These are phyloP conservation scores for Endothia cerciana DNA, from an alignment of 2,329 filamentous ascomycete species.

Conservation along the genomic window DNA sequence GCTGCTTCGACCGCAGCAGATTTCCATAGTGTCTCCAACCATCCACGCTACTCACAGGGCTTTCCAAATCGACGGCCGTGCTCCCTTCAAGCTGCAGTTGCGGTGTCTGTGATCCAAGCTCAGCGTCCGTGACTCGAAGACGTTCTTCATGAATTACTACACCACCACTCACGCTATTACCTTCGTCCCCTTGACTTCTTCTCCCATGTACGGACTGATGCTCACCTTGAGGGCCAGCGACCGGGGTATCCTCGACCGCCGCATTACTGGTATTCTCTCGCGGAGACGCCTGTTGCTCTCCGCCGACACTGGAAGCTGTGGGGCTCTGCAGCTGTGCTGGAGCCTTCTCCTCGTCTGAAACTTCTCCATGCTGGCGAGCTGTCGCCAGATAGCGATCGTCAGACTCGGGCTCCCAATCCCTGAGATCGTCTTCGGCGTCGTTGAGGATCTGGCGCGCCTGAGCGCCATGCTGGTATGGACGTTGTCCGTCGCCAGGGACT, in stretches of 20 bases:
- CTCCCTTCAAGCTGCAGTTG: constrained; percentile 27
- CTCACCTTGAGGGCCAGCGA: constrained; percentile 26
- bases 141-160: not conserved
- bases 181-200: constrained; percentile 1
- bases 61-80: constrained; percentile 19
- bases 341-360: not conserved
- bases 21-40: constrained; percentile 24
- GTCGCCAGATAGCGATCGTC: constrained; percentile 37
- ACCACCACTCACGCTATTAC: constrained; percentile 6
- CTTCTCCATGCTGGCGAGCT: constrained; percentile 12
- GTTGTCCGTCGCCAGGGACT: constrained; percentile 79
- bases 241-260: constrained; percentile 18
- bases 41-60: constrained; percentile 26
- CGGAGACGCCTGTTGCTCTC: constrained; percentile 10
- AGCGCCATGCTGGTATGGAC: constrained; percentile 66
- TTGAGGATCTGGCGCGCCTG: constrained; percentile 85
- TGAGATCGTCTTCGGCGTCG: constrained; percentile 87
- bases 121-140: constrained; percentile 14
- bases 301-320: constrained; percentile 11
- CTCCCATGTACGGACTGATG: constrained; percentile 12
- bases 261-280: not conserved
- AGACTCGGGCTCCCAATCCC: constrained; percentile 66
- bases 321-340: constrained; percentile 17
- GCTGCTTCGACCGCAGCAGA: constrained; percentile 7
- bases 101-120: constrained; percentile 23